A percentile compares a stretch with the other conserved stretches of the same genome.
phyloP scores from a whole-genome alignment of 305 asterid genomes.

The Caryopteris hybrid region DNA sequence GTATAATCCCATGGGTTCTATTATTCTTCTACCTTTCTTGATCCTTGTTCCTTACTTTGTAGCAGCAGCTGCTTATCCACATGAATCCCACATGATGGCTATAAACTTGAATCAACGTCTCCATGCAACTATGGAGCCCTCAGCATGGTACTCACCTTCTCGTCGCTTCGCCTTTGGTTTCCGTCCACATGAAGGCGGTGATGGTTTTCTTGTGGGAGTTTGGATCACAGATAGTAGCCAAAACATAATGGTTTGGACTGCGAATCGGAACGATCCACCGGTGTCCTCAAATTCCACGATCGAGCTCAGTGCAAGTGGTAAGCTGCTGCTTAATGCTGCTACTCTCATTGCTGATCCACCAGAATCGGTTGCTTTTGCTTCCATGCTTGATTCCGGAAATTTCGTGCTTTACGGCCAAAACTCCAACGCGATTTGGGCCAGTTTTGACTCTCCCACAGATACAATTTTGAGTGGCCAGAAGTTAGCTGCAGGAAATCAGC shows the following conservation, averaged over 20 bases:
- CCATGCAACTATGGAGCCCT: neutral
- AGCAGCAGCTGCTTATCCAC: neutral
- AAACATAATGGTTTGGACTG: neutral
- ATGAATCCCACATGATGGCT: neutral
- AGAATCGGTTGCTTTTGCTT: neutral
- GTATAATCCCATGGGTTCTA: no score
- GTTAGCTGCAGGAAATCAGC: neutral
- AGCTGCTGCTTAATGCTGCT: neutral
- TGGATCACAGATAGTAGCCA: neutral
- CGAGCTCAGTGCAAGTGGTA: neutral
- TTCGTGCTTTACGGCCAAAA: neutral
- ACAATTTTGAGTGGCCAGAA: neutral
- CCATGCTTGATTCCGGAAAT: neutral
- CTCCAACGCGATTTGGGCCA: neutral
- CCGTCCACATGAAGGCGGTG: neutral
- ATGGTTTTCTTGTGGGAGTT: neutral
- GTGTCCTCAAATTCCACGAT: neutral
- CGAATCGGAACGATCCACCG: neutral
- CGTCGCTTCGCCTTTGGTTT: neutral
- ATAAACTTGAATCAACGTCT: neutral
- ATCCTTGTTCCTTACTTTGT: neutral
- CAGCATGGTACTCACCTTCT: neutral
- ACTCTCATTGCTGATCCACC: neutral
- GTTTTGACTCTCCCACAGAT: neutral
- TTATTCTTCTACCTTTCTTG: neutral